These are phyloP conservation scores for Coemansia aciculifera DNA, from an alignment of 192 early-diverging fungal species.

Conservation along the genomic window DNA sequence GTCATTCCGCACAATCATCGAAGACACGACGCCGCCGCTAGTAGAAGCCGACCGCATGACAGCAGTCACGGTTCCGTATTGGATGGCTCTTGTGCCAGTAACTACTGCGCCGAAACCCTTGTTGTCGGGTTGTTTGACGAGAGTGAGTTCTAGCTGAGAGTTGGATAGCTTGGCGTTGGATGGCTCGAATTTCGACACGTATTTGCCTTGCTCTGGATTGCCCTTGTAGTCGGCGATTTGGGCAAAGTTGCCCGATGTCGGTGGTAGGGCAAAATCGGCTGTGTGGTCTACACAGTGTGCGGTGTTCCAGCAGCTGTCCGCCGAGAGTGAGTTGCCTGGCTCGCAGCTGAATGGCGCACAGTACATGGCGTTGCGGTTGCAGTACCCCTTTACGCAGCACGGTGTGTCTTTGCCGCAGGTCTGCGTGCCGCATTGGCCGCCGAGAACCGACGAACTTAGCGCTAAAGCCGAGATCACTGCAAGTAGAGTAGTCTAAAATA, in stretches of 20 bases:
- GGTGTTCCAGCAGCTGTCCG: conserved; percentile 43
- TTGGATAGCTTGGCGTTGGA: conserved; percentile 52
- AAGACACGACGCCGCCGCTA: conserved; percentile 60
- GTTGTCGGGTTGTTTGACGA: conserved; percentile 44
- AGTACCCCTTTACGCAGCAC: conserved; percentile 56
- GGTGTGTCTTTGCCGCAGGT: conserved; percentile 45
- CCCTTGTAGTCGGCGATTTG: conserved; percentile 54
- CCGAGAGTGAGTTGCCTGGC: conserved; percentile 27
- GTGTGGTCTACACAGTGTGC: conserved; percentile 45
- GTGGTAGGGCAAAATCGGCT: conserved; percentile 29
- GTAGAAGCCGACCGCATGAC: conserved; percentile 55
- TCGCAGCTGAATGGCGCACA: conserved; percentile 54
- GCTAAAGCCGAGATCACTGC: conserved; percentile 8
- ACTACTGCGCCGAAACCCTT: conserved; percentile 61
- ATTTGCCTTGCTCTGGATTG: conserved; percentile 45
- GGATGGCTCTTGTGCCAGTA: conserved; percentile 57
- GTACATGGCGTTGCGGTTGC: conserved; percentile 46
- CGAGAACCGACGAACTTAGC: conserved; percentile 10
- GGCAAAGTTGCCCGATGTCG: conserved; percentile 18
- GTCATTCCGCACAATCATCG: conserved; percentile 61
- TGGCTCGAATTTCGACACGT: conserved; percentile 60
- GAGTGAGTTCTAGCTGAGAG: conserved; percentile 45
- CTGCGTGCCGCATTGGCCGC: conserved; percentile 29
- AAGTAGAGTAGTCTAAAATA: conserved; percentile 13
- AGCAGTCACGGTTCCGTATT: conserved; percentile 62